Evolutionary conservation across 805 yeast species (phyloP).

Genomic region (Sugiyamaella marilandica): DNA sequence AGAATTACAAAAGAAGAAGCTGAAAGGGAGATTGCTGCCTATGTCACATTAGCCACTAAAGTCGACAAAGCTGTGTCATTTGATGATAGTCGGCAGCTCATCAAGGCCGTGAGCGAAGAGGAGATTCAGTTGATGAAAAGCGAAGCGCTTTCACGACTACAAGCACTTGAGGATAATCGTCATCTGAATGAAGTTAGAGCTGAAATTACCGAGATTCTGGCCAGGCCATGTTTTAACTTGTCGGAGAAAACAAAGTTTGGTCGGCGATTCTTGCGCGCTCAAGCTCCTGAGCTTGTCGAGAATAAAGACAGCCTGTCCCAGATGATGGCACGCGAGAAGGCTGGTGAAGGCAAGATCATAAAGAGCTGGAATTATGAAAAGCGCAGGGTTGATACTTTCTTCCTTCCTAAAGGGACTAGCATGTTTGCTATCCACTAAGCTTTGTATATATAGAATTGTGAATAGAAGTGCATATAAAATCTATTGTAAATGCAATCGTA

Average conservation of each 20-base stretch:
- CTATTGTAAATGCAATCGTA: neutral
- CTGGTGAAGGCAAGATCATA: conserved; percentile 47
- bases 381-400: conserved; percentile 47
- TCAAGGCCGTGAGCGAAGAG: conserved; percentile 36
- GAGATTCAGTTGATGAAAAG: conserved; percentile 30
- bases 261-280: conserved; percentile 49
- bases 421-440: conserved; percentile 21
- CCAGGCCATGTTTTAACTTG: conserved; percentile 32
- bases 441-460: conserved; percentile 6
- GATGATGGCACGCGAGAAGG: conserved; percentile 35
- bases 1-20: conserved; percentile 32
- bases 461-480: neutral
- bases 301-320: conserved; percentile 28
- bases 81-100: conserved; percentile 41
- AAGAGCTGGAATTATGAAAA: conserved; percentile 59
- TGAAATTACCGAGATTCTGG: conserved; percentile 42
- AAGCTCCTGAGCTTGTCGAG: conserved; percentile 48
- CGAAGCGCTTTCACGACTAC: conserved; percentile 23
- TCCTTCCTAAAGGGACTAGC: conserved; percentile 26
- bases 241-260: conserved; percentile 39
- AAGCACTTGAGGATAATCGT: conserved; percentile 17
- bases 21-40: conserved; percentile 28
- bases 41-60: conserved; percentile 26
- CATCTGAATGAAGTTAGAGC: conserved; percentile 38
- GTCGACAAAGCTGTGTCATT: conserved; percentile 47